phyloP scores from a whole-genome alignment of 2,329 filamentous ascomycete genomes.

The Camptophora hylomeconis region DNA sequence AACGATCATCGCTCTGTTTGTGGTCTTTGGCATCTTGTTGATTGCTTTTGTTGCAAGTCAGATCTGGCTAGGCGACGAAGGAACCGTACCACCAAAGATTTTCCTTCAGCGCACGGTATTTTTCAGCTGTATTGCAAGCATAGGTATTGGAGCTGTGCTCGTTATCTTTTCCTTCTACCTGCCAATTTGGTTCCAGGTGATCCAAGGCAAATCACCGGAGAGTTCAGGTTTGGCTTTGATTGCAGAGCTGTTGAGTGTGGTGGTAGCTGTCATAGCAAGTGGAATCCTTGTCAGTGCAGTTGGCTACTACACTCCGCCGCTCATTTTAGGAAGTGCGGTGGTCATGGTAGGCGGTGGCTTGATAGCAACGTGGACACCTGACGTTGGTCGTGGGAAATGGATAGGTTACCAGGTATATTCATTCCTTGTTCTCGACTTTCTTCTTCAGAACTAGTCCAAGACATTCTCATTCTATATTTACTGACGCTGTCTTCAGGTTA shows the following conservation, averaged over 20 bases:
- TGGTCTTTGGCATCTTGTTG: conserved; percentile 6
- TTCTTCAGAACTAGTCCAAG: no score
- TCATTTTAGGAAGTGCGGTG: conserved; percentile 19
- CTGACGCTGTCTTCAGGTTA: no score
- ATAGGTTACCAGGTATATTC: conserved; percentile 19
- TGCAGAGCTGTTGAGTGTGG: conserved; percentile 7
- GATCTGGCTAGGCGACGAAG: conserved; percentile 13
- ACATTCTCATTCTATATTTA: no score
- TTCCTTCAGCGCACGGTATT: conserved; percentile 9
- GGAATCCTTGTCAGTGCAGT: conserved; percentile 6
- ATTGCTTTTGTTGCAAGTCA: conserved; percentile 9
- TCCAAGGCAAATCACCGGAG: conserved; percentile 7
- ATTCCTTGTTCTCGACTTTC: conserved; percentile 11
- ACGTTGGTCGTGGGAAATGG: conserved; percentile 12
- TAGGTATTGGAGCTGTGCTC: conserved; percentile 3
- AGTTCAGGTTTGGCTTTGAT: conserved; percentile 8
- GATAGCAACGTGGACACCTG: conserved; percentile 7
- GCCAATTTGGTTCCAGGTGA: conserved; percentile 13
- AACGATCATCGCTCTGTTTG: conserved; percentile 10
- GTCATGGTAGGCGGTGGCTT: conserved; percentile 17
- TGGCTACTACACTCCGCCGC: conserved; percentile 23
- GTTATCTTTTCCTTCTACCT: conserved; percentile 7
- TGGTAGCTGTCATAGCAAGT: conserved; percentile 2
- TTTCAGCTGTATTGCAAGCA: conserved; percentile 3
- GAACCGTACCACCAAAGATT: conserved; percentile 14